phyloP scores from a whole-genome alignment of 495 filamentous ascomycete species.

The Lasiosphaeriaceae sp. region DNA sequence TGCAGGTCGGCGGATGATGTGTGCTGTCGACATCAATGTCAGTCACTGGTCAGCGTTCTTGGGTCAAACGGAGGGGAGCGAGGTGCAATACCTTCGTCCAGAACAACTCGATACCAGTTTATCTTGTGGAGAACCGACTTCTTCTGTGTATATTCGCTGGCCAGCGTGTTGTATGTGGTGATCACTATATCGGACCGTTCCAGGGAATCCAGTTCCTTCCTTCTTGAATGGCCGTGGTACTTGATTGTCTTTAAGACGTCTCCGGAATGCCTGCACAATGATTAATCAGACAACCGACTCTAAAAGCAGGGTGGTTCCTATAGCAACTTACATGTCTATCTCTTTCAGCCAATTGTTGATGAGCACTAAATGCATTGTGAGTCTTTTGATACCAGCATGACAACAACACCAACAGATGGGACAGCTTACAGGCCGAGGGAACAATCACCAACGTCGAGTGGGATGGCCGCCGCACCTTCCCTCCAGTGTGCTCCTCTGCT shows the following conservation, averaged over 20 bases:
- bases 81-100: slow-evolving; percentile 19
- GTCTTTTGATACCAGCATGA: background rate
- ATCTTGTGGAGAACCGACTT: slow-evolving; percentile 11
- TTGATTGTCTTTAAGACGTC: slow-evolving; percentile 22
- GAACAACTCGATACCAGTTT: slow-evolving; percentile 13
- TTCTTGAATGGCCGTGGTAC: slow-evolving; percentile 33
- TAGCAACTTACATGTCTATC: slow-evolving; percentile 20
- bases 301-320: too few relatives aligned
- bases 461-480: slow-evolving; percentile 12
- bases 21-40: too few relatives aligned
- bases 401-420: background rate
- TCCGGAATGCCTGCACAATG: slow-evolving; percentile 19
- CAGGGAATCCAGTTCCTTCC: slow-evolving; percentile 15
- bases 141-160: slow-evolving; percentile 23
- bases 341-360: slow-evolving; percentile 28
- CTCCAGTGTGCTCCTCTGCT: background rate
- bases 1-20: slow-evolving; percentile 13
- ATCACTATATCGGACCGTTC: slow-evolving; percentile 15
- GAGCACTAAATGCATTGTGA: slow-evolving; percentile 8
- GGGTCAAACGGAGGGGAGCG: too few relatives aligned
- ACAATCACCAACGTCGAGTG: slow-evolving; percentile 43
- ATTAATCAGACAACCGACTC: background rate
- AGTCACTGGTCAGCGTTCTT: too few relatives aligned
- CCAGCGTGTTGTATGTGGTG: slow-evolving; percentile 16
- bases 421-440: slow-evolving; percentile 30